Evolutionary conservation across 2,329 filamentous ascomycete species (phyloP).

Genomic region (Fusarium sp.): DNA sequence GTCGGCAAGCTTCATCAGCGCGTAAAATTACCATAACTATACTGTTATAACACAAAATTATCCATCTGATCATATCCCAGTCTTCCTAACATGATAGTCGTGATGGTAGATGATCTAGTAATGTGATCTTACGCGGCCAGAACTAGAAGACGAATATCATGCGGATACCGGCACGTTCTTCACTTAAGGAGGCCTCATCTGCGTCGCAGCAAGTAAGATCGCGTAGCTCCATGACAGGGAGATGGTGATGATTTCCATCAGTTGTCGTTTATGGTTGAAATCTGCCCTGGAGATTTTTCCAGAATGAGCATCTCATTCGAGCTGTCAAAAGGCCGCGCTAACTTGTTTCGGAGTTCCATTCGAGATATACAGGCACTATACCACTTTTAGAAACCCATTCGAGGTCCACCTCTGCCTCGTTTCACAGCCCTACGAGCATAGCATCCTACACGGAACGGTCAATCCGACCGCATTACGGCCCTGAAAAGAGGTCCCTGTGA

Average conservation of each 20-base stretch:
- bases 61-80: neutral
- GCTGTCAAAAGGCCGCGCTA: conserved; percentile 8
- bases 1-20: neutral
- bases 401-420: conserved; percentile 20
- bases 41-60: too few species aligned
- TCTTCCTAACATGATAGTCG: neutral
- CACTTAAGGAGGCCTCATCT: neutral
- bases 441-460: conserved; percentile 1
- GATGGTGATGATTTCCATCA: neutral
- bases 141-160: neutral
- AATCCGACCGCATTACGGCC: conserved; percentile 9
- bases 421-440: conserved; percentile 34
- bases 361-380: conserved; percentile 11
- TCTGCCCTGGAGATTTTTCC: neutral
- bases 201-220: neutral
- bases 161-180: neutral
- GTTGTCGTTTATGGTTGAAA: neutral
- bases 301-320: conserved; percentile 14
- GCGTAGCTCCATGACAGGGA: neutral
- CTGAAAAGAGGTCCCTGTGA: neutral
- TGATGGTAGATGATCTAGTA: neutral
- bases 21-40: too few species aligned
- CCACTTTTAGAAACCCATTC: conserved; percentile 39
- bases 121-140: neutral
- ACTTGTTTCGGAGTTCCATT: conserved; percentile 3